These are phyloP conservation scores for Candida ipomoeae DNA, from an alignment of 805 yeast genomes.

Conservation along the genomic window DNA sequence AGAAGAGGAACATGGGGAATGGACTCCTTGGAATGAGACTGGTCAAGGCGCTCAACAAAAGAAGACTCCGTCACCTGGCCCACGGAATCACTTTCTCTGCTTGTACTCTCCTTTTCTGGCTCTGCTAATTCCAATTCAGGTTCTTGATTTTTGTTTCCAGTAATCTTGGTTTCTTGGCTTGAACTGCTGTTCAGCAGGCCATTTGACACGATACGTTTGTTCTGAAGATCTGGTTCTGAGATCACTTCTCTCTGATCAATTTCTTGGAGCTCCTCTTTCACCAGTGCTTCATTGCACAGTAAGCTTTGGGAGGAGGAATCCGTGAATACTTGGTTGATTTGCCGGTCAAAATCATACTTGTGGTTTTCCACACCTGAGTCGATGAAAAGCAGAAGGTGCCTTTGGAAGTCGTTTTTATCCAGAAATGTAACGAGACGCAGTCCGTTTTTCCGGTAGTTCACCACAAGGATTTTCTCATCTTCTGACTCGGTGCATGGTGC, in stretches of 20 bases:
- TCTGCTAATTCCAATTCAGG: not conserved
- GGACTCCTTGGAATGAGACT: not conserved
- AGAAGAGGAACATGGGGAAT: not conserved
- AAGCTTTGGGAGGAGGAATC: not conserved
- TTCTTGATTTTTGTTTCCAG: not conserved
- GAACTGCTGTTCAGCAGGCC: not conserved
- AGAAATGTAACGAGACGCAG: not conserved
- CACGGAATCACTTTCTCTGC: not conserved
- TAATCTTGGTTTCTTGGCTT: not conserved
- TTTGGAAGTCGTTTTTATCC: not conserved
- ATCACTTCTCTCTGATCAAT: not conserved
- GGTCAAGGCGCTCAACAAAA: not conserved
- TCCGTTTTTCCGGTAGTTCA: slow-evolving; percentile 3
- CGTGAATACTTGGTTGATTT: not conserved
- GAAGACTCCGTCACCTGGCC: not conserved
- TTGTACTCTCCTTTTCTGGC: not conserved
- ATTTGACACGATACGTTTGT: not conserved
- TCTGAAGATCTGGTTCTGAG: not conserved
- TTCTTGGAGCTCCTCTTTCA: not conserved
- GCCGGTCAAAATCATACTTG: not conserved
- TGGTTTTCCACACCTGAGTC: not conserved
- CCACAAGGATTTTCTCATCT: not conserved
- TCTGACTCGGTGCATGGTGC: not conserved
- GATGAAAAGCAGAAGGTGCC: not conserved
- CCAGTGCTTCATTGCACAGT: not conserved